Percentiles rank a stretch among this genome's conserved stretches.
Conservation (phyloP, 2,329 filamentous ascomycete species). For the Talaromyces sp. region DNA sequence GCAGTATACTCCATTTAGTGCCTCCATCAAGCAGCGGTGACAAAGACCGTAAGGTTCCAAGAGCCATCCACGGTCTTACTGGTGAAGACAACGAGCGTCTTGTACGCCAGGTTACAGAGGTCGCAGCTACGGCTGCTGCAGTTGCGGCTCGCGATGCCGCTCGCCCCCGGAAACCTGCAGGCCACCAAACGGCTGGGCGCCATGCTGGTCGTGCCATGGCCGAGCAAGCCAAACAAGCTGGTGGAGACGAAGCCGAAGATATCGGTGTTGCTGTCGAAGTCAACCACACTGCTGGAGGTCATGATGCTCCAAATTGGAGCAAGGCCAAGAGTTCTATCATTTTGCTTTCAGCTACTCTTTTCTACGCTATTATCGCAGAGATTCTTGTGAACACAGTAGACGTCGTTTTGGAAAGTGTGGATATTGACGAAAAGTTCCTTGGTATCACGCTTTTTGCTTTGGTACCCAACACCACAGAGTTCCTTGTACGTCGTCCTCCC, state of each 20-base stretch:
- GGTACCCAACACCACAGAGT: constrained; percentile 97
- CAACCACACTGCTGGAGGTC: constrained; percentile 65
- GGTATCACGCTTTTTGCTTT: constrained; percentile 95
- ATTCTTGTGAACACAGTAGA: constrained; percentile 97
- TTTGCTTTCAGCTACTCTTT: constrained; percentile 80
- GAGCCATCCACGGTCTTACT: constrained; percentile 66
- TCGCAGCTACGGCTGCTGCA: constrained; percentile 87
- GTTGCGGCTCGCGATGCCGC: constrained; percentile 79
- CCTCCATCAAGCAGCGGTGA: constrained; percentile 65
- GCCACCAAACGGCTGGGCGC: constrained; percentile 36
- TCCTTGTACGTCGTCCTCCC: constrained; percentile 67
- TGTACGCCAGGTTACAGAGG: constrained; percentile 85
- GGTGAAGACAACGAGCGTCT: constrained; percentile 80
- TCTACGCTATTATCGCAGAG: constrained; percentile 97
- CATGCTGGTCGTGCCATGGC: constrained; percentile 41
- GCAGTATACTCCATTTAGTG: constrained; percentile 68
- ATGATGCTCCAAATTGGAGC: constrained; percentile 99
- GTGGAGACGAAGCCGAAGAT: constrained; percentile 52
- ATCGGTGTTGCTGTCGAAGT: constrained; percentile 40
- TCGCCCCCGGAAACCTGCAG: constrained; percentile 54
- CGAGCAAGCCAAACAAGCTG: constrained; percentile 38
- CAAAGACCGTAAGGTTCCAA: constrained; percentile 36
- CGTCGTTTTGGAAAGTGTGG: constrained; percentile 85
- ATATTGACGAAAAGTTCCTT: constrained; percentile 95
- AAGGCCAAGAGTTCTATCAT: constrained; percentile 88